These are phyloP conservation scores for Corinectria fuckeliana DNA, from an alignment of 2,329 filamentous ascomycete genomes.

Conservation along the genomic window DNA sequence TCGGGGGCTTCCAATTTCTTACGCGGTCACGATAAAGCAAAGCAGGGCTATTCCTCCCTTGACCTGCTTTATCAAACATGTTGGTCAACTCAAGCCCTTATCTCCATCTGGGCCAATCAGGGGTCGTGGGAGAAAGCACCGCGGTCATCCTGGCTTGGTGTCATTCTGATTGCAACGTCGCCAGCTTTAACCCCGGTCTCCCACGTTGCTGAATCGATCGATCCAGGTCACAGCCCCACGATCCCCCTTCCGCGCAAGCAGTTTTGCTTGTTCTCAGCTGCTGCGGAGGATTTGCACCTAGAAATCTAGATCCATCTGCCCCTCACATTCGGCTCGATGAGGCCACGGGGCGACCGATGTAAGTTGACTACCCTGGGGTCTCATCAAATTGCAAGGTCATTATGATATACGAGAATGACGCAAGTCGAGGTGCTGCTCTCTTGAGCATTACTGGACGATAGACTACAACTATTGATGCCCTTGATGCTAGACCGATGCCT, in stretches of 20 bases:
- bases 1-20: too few species aligned
- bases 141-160: conserved; percentile 1
- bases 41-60: background rate
- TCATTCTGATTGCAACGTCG: conserved; percentile 14
- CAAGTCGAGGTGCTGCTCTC: background rate
- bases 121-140: background rate
- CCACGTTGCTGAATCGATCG: conserved; percentile 14
- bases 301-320: background rate
- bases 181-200: conserved; percentile 16
- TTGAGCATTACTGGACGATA: background rate
- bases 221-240: conserved; percentile 5
- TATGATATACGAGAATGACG: background rate
- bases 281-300: background rate
- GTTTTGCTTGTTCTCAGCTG: background rate
- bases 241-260: background rate
- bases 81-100: background rate
- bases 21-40: too few species aligned
- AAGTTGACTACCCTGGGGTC: too few species aligned
- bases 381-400: background rate
- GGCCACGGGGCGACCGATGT: background rate
- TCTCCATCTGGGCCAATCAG: conserved; percentile 1
- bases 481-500: background rate
- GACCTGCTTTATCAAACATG: background rate
- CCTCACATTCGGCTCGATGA: background rate
- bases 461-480: background rate